Evolutionary conservation across 2,329 filamentous ascomycete species (phyloP).

Genomic region (Phialophora macrospora): DNA sequence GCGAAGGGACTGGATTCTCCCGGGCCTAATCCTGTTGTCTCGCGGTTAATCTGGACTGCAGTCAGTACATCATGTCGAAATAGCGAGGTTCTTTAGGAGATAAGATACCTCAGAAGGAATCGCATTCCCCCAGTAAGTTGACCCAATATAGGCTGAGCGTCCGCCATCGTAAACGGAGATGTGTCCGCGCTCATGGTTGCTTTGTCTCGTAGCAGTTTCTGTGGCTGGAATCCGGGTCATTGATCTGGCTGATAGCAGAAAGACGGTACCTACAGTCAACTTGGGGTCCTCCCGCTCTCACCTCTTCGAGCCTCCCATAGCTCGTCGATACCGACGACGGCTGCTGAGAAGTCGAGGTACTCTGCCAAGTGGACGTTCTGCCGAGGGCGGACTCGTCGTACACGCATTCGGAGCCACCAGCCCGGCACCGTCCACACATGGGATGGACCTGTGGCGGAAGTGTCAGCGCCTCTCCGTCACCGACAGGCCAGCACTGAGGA

Average conservation of each 20-base stretch:
- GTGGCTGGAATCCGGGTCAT: conserved; percentile 8
- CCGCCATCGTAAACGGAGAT: conserved; percentile 28
- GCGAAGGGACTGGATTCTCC: conserved; percentile 21
- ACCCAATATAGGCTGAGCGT: conserved; percentile 30
- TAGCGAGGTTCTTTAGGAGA: not conserved
- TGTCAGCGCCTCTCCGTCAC: conserved; percentile 11
- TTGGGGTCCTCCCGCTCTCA: not conserved
- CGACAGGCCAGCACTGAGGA: conserved; percentile 1
- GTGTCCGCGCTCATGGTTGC: conserved; percentile 21
- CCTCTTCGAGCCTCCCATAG: conserved; percentile 12
- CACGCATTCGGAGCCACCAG: conserved; percentile 18
- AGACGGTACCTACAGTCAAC: conserved; percentile 13
- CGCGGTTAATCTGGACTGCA: conserved; percentile 11
- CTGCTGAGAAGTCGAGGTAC: conserved; percentile 1
- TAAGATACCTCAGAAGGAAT: conserved; percentile 31
- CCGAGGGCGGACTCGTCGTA: conserved; percentile 28
- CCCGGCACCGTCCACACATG: conserved; percentile 26
- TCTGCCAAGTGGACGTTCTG: conserved; percentile 6
- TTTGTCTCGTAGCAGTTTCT: conserved; percentile 2
- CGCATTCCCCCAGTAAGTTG: conserved; percentile 34
- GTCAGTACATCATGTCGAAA: not conserved
- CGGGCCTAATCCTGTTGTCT: conserved; percentile 8
- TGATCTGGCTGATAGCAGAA: conserved; percentile 5
- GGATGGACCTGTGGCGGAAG: conserved; percentile 22
- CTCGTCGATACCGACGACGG: conserved; percentile 3